Base-by-base conservation (phyloP, 768 basidiomycete species). In the Boletus tylopilopsis region DNA sequence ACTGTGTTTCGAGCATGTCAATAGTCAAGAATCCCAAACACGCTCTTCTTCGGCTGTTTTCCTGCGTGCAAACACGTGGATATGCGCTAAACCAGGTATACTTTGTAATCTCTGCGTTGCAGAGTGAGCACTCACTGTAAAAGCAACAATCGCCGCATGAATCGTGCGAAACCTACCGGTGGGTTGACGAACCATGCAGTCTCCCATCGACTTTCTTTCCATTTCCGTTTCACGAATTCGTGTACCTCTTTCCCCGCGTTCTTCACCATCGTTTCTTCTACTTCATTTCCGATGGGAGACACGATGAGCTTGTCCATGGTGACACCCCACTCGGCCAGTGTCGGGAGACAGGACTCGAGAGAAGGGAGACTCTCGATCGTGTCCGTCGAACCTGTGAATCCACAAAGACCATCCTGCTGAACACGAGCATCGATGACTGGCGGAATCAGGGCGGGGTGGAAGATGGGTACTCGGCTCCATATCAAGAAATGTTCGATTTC, bases 181-280 rank as follows among this genome's bases (percentile, higher is more conserved):
- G 90, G 90, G 61, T 93, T 93, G 36, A 90, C 85, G 60, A 92
- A 92, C 91, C 91, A 94, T 2, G 87, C 88, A 0, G 89, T 90
- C 68, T 94, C 91, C 90, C 88, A 94, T n/a, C 78, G 76, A 5
- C 60, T 64, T 60, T 90, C 87, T 16, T 61, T 57, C 91, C 91
- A 93, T 41, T 80, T 71, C 41, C 72, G 73, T 63, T 68, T 73
- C 12, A 94, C 78, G 64, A 85, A 92, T 42, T 66, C 67, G 29
- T 78, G 73, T 36, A 90, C 79, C 54, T 87, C 82, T 36, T 56
- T 63, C 6, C 82, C 82, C 5, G 80, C 84, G 38, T 62, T 63
- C 40, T 63, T 63, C 10, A 86, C 72, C 49, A 80, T 67, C 16
- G 50, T 61, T 33, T 79, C 79, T 59, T 87, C 82, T 54, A 76